Evolutionary conservation across 2,329 filamentous ascomycete genomes (phyloP), one percentile per base, ranked within the genome.

Genomic region (Calonectria leucothoes): DNA sequence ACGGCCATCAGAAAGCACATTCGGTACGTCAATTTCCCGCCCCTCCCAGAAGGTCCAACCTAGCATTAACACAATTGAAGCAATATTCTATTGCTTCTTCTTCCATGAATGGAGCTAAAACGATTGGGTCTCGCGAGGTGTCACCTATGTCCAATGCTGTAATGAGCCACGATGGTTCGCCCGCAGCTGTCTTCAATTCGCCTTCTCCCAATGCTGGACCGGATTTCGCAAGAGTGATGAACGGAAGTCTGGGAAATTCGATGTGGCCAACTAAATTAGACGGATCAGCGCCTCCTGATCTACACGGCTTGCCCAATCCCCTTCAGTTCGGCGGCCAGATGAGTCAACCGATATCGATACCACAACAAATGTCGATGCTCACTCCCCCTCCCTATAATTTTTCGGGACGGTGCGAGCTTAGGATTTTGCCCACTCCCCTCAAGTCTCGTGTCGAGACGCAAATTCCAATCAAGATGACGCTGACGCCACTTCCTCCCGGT

Each of bases 401-500:
- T 55, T 80, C 77, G 23, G 77, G 82, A 33, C 78, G 78, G 23
- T 88, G 84, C 65, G 84, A 85, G 65, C 83, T 94, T 48, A 90
- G 89, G 15, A 91, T 94, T 52, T 89, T 93, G 75, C 91, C 92
- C 6, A 94, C 91, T 4, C 93, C 93, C 6, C 82, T 91, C 70
- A 98, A 98, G 84, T 98, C 96, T 20, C 93, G 97, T 27, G 97
- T 98, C 23, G 97, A 99, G 86, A 98, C 97, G 0, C 97, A 98
- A 82, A 98, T 98, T 78, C 94, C 94, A 11, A 95, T 98, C 78
- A 93, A 93, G 80, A 89, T 98, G 84, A 94, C 93, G 0, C 85
- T 98, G 48, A 93, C 92, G 71, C 92, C 94, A 25, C 87, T 98
- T 59, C 95, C 96, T 1, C 86, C 89, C 0, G 93, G 94, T 14